A percentile compares a stretch with the other conserved stretches of the same genome.
These are phyloP conservation scores for Penicillium salamii DNA, from an alignment of 495 filamentous ascomycete genomes.

Conservation along the genomic window DNA sequence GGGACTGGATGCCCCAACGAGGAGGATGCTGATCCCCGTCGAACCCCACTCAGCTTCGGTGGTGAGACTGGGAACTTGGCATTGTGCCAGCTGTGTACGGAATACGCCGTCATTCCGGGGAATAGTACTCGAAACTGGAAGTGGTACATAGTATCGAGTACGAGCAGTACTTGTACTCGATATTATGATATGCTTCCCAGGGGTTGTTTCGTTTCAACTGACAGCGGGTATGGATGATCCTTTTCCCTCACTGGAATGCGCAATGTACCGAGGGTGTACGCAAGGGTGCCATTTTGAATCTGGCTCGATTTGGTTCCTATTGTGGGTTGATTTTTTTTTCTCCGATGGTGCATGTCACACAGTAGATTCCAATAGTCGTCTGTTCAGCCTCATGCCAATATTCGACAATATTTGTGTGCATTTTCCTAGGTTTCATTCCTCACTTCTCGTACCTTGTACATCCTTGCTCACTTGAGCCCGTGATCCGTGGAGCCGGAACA, in stretches of 20 bases:
- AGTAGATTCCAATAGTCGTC: not conserved
- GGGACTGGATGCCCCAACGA: constrained; percentile 24
- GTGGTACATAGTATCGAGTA: too few relatives aligned
- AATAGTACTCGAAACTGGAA: constrained; percentile 8
- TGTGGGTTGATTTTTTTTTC: not conserved
- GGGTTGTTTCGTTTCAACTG: constrained; percentile 6
- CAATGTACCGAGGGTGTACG: constrained; percentile 14
- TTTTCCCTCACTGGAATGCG: constrained; percentile 14
- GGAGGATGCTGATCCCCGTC: constrained; percentile 23
- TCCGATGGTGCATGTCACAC: not conserved
- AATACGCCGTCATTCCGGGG: constrained; percentile 6
- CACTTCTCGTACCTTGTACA: constrained; percentile 6
- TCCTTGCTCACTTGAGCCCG: not conserved
- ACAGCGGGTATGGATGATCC: constrained; percentile 25
- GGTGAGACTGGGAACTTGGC: constrained; percentile 17
- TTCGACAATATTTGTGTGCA: not conserved
- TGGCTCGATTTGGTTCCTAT: not conserved
- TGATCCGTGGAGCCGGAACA: not conserved
- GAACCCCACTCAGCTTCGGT: constrained; percentile 17
- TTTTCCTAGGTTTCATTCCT: not conserved
- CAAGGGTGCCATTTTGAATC: constrained; percentile 11
- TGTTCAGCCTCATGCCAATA: not conserved
- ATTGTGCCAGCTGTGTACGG: too few relatives aligned
- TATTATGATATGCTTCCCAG: too few relatives aligned
- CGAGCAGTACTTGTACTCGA: too few relatives aligned